Evolutionary conservation across 2,329 filamentous ascomycete species (phyloP).

Genomic region (Fusarium temperatum): DNA sequence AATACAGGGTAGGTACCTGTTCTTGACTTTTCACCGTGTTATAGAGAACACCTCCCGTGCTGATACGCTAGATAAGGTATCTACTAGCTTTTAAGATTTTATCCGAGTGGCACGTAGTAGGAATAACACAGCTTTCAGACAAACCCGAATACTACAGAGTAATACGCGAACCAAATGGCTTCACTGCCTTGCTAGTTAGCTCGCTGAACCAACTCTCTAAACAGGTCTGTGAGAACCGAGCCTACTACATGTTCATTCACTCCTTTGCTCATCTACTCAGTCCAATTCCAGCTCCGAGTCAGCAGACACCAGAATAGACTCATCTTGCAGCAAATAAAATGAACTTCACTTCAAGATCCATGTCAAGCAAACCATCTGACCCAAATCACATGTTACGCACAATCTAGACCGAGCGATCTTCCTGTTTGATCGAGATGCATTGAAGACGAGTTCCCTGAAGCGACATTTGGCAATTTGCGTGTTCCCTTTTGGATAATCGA

Average conservation of each 20-base stretch:
- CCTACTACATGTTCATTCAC: no score
- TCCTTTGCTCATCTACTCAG: background rate
- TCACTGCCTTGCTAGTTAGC: background rate
- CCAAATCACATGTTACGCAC: background rate
- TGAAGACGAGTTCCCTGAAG: background rate
- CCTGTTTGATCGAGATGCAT: background rate
- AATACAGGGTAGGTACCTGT: background rate
- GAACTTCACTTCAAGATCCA: background rate
- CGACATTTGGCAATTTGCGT: slow-evolving; percentile 21
- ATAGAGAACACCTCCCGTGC: background rate
- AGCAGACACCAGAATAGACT: background rate
- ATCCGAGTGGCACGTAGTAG: background rate
- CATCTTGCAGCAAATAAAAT: background rate
- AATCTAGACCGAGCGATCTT: background rate
- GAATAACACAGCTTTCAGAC: background rate
- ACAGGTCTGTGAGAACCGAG: background rate
- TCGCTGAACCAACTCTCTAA: no score
- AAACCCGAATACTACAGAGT: background rate
- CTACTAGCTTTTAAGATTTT: background rate
- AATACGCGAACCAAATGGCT: background rate
- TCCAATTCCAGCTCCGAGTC: background rate
- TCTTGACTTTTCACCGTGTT: background rate
- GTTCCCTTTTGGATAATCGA: background rate
- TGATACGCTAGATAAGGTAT: background rate
- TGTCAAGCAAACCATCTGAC: background rate